These are phyloP conservation scores for Metschnikowia arizonensis DNA, from an alignment of 805 yeast genomes.

Conservation along the genomic window DNA sequence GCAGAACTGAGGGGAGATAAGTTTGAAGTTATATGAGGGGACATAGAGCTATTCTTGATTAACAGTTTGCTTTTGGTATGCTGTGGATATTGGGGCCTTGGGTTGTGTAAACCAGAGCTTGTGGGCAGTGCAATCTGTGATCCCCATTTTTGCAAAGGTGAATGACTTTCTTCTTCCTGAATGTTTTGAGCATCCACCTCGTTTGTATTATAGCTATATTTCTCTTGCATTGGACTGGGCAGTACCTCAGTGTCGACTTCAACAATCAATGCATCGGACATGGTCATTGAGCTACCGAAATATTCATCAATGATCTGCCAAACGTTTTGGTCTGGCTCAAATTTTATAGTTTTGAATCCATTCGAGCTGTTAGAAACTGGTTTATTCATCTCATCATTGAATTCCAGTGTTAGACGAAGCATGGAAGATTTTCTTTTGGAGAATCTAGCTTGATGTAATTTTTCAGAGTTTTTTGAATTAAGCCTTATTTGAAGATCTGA, in stretches of 20 bases:
- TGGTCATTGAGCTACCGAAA: conserved; percentile 65
- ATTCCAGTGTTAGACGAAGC: conserved; percentile 9
- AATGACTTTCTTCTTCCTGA: neutral
- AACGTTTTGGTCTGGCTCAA: conserved; percentile 62
- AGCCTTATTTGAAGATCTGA: conserved; percentile 49
- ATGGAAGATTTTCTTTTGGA: conserved; percentile 8
- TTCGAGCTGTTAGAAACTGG: neutral
- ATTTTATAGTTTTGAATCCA: neutral
- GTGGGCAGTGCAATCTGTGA: neutral
- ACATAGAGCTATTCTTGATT: conserved; percentile 10
- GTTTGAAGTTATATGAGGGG: conserved; percentile 7
- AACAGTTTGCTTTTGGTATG: conserved; percentile 9
- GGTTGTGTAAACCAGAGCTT: conserved; percentile 25
- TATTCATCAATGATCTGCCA: conserved; percentile 55
- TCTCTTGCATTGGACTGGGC: neutral
- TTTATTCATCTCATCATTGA: conserved; percentile 4
- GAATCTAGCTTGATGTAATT: conserved; percentile 1
- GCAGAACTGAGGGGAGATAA: conserved; percentile 5
- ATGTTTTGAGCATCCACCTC: neutral
- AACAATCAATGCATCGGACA: conserved; percentile 60
- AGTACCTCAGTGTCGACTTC: conserved; percentile 25
- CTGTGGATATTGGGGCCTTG: conserved; percentile 31
- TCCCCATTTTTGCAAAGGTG: conserved; percentile 5
- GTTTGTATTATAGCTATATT: neutral
- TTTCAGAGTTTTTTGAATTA: conserved; percentile 3